Evolutionary conservation across 2,329 filamentous ascomycete species (phyloP), one percentile per base, ranked within the genome.

Genomic region (Diplocarpon rosae): DNA sequence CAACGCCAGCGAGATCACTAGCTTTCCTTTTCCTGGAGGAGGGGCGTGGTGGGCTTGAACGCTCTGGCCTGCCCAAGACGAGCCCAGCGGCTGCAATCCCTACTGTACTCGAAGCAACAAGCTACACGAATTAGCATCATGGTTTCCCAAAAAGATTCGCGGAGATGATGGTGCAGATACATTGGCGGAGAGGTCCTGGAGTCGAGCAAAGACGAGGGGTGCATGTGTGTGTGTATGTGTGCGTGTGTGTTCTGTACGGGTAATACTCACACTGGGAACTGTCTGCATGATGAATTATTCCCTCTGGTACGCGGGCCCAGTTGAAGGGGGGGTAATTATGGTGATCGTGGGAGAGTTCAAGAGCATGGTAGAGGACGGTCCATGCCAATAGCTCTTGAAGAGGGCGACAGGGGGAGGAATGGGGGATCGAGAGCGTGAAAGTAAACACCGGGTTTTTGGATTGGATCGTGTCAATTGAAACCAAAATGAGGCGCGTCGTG

Each of bases 41-140:
- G 31, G 59, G 54, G 39, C 57, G 55, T 34, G 38, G 39, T 33
- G 54, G 43, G 27, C 53, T 39, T 24, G 55, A 49, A 39, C 37
- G 51, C 44, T 62, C 59, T 39, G 55, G 56, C 46, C 55, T 57
- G 38, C 56, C 61, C 16, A 63, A 54, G 35, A 53, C 58, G 33
- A 63, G 47, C 32, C 61, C 60, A 12, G 56, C 54, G 14, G 57
- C 59, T 43, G 60, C 61, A 46, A 62, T 52, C 31, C 59, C 61
- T 36, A 63, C 59, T 24, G 60, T 62, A 52, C 60, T 62, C 41
- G 59, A 59, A 27, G 60, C 61, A 52, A 63, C 55, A 46, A 63
- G 59, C 61, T 63, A 47, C 46, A 41, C 44, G 45, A 38, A 27
- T 53, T 39, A 57, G 46, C 28, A 39, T 30, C 45, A 35, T 44